Percentiles rank a stretch among this genome's conserved stretches.
Evolutionary conservation across 352 stramenopile species (phyloP).

Genomic region (Phytopythium montanum): DNA sequence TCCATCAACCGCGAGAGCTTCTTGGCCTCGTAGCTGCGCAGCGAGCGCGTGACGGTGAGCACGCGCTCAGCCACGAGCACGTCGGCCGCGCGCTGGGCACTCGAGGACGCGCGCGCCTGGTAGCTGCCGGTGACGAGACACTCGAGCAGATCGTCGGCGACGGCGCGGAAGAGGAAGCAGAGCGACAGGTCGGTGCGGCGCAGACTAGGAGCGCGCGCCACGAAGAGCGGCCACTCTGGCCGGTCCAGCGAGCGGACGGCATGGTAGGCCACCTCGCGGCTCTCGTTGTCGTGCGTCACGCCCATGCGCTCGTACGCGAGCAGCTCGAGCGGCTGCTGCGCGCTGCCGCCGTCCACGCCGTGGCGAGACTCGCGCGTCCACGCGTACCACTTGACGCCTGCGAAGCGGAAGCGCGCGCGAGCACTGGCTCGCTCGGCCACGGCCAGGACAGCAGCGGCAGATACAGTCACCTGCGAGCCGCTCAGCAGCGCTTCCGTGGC

Average conservation of each 20-base stretch:
- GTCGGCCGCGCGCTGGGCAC: constrained; percentile 26
- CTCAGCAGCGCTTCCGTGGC: constrained; percentile 35
- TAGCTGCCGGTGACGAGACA: constrained; percentile 53
- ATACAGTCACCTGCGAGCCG: constrained; percentile 14
- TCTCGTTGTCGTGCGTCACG: constrained; percentile 30
- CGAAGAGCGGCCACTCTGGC: constrained; percentile 27
- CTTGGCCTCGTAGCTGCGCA: constrained; percentile 35
- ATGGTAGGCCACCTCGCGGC: constrained; percentile 47
- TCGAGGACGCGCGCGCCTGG: constrained; percentile 18
- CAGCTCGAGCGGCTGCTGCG: constrained; percentile 23
- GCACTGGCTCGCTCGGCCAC: constrained; percentile 24
- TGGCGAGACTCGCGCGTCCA: constrained; percentile 19
- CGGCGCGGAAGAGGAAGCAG: constrained; percentile 46
- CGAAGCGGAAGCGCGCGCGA: constrained; percentile 45
- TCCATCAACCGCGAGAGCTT: constrained; percentile 30
- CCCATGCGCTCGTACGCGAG: constrained; percentile 65
- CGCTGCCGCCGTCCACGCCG: not conserved
- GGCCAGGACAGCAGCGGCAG: constrained; percentile 38
- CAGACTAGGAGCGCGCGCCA: constrained; percentile 17
- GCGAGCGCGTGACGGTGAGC: constrained; percentile 29
- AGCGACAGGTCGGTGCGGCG: constrained; percentile 33
- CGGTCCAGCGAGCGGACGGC: constrained; percentile 45
- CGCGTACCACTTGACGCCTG: constrained; percentile 51
- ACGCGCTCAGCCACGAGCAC: constrained; percentile 33
- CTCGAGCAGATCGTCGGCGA: constrained; percentile 51